phyloP scores from a whole-genome alignment of 176 grass and related monocot genomes.

The Oryza longistaminata region DNA sequence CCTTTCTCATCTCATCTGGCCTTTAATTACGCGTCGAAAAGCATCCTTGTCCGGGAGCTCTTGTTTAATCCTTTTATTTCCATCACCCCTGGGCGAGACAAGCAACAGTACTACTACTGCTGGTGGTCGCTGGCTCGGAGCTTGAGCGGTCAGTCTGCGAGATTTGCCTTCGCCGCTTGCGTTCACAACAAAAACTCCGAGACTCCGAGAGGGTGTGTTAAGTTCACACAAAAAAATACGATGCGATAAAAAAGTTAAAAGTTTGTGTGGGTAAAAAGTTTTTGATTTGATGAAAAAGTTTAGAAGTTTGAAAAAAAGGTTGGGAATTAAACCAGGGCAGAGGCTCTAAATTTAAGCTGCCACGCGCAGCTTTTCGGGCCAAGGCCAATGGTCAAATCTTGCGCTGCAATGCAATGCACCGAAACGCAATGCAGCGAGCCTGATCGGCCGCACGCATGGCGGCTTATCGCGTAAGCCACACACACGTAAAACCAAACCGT shows the following conservation, averaged over 20 bases:
- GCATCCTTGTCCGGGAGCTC: slow-evolving; percentile 40
- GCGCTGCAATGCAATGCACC: slow-evolving; percentile 24
- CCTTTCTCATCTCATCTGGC: slow-evolving; percentile 21
- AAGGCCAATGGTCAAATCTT: slow-evolving; percentile 42
- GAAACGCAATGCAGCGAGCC: no score
- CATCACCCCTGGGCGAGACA: slow-evolving; percentile 27
- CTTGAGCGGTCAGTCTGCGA: slow-evolving; percentile 5
- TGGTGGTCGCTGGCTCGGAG: neutral
- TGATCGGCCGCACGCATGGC: neutral
- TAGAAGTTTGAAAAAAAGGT: no score
- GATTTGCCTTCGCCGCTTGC: neutral
- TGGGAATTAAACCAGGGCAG: no score
- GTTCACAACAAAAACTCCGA: neutral
- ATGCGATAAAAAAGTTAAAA: no score
- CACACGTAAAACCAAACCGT: neutral
- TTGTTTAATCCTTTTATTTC: slow-evolving; percentile 35
- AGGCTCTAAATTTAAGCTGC: neutral
- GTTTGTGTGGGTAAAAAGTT: no score
- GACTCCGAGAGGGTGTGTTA: no score
- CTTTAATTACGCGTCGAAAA: slow-evolving; percentile 3
- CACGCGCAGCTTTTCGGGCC: slow-evolving; percentile 19
- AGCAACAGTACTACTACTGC: neutral
- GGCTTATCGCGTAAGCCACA: slow-evolving; percentile 13
- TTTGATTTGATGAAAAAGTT: no score
- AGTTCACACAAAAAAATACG: no score